These are phyloP conservation scores for grape (Vitis vinifera) DNA, from an alignment of 164 flowering plant species.

Conservation along the genomic window ASM3070453v1 NC_081807.1:2879001-2879500, in stretches of 20 bases:
- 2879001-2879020: background rate
- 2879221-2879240: background rate
- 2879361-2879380: too few species aligned
- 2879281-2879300: background rate
- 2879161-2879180: constrained; percentile 90
- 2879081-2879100: constrained; percentile 97
- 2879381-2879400: too few species aligned
- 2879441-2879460: too few species aligned
- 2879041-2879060: constrained; percentile 4
- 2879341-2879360: too few species aligned
- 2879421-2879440: too few species aligned
- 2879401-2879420: too few species aligned
- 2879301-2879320: background rate
- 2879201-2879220: background rate
- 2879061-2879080: constrained; percentile 59
- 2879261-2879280: background rate
- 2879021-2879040: background rate
- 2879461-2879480: too few species aligned
- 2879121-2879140: constrained; percentile 90
- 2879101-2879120: constrained; percentile 98
- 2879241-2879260: too few species aligned
- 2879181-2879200: constrained; percentile 25
- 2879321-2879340: background rate
- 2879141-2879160: constrained; percentile 92
- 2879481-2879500: too few species aligned